Evolutionary conservation across 2,329 filamentous ascomycete species (phyloP).

Genomic region (Penicillium palitans): DNA sequence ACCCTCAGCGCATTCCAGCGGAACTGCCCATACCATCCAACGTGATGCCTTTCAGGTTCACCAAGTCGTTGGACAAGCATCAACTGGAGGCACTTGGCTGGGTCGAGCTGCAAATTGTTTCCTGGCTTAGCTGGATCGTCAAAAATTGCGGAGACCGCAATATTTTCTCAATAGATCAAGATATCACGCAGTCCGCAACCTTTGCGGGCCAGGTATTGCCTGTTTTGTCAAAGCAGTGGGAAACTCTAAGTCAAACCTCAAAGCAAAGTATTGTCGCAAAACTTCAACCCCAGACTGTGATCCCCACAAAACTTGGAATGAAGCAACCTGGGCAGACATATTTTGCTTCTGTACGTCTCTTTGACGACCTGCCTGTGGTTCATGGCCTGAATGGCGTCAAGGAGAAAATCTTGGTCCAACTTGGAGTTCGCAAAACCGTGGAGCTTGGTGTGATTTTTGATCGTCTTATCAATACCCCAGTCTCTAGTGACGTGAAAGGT

Average conservation of each 20-base stretch:
- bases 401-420: constrained; percentile 78
- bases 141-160: constrained; percentile 62
- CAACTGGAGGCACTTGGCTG: constrained; percentile 82
- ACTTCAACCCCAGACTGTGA: constrained; percentile 68
- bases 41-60: constrained; percentile 83
- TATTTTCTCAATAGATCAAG: constrained; percentile 60
- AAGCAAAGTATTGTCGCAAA: constrained; percentile 66
- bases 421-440: constrained; percentile 93
- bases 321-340: constrained; percentile 81
- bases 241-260: constrained; percentile 66
- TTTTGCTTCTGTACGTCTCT: constrained; percentile 89
- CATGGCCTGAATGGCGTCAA: constrained; percentile 76
- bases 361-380: constrained; percentile 87
- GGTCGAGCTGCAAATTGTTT: constrained; percentile 77
- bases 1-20: constrained; percentile 75
- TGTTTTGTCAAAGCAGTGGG: constrained; percentile 87
- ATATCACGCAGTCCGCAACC: constrained; percentile 68
- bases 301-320: constrained; percentile 92
- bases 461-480: constrained; percentile 66
- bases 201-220: constrained; percentile 77
- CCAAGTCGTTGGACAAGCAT: constrained; percentile 63
- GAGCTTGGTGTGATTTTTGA: constrained; percentile 93
- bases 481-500: constrained; percentile 49
- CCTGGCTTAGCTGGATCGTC: constrained; percentile 83
- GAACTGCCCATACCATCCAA: constrained; percentile 76